These are phyloP conservation scores for Batkoa obscura DNA, from an alignment of 371 early-diverging fungal genomes.

Conservation along the genomic window DNA sequence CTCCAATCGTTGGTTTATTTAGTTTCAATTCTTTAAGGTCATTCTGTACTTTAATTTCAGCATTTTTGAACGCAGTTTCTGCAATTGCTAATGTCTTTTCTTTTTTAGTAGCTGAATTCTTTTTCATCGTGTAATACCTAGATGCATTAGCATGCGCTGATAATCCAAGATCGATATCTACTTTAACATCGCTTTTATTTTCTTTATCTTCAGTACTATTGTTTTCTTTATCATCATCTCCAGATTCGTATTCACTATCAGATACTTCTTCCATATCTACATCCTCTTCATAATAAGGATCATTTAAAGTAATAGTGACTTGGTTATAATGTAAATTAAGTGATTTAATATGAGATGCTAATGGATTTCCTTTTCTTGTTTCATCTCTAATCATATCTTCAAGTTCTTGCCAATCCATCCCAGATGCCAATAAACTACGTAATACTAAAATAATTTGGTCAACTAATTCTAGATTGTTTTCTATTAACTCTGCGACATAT, in stretches of 20 bases:
- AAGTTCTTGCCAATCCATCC: conserved; percentile 93
- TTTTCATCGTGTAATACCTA: conserved; percentile 71
- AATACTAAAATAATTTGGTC: conserved; percentile 74
- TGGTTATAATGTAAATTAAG: conserved; percentile 57
- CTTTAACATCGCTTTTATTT: conserved; percentile 33
- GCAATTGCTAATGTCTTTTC: conserved; percentile 76
- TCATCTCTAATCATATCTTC: conserved; percentile 71
- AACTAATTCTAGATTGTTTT: conserved; percentile 56
- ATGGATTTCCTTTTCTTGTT: conserved; percentile 48
- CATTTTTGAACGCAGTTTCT: conserved; percentile 65
- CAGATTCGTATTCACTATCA: conserved; percentile 18
- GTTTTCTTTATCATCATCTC: conserved; percentile 13
- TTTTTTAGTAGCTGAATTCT: conserved; percentile 62
- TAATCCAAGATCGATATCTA: conserved; percentile 46
- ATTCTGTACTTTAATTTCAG: conserved; percentile 69
- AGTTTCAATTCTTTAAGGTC: conserved; percentile 36
- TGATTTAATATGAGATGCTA: conserved; percentile 49
- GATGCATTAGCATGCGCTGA: conserved; percentile 86
- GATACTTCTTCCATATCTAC: conserved; percentile 2
- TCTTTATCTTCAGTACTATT: not conserved
- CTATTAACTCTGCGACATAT: conserved; percentile 62
- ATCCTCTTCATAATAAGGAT: conserved; percentile 7
- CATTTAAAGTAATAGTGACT: conserved; percentile 33
- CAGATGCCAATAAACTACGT: conserved; percentile 68
- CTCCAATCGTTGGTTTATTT: conserved; percentile 45